Evolutionary conservation across 139 green algal genomes (phyloP), one percentile per base, ranked within the genome.

Genomic region (Helicosporidium sp.): DNA sequence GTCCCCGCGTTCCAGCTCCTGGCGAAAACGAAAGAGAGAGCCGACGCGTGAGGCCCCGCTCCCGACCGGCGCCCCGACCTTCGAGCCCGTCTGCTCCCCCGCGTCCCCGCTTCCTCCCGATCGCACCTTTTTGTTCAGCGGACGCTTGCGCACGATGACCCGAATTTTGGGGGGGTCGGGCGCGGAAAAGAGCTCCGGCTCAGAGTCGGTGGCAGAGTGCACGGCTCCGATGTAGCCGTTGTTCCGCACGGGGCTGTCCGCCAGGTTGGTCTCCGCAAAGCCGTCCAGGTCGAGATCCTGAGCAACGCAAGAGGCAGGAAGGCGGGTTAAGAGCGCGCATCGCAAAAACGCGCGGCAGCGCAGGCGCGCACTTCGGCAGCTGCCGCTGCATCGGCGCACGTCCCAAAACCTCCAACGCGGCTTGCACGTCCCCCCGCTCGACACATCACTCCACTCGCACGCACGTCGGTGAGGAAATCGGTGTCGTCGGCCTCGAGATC

Each of bases 121-220:
- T 47, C 57, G 2, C 49, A 87, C 83, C 78, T 87, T 89, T 20
- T 54, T 66, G 61, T 92, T 96, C 26, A 95, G 69, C 4, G 89
- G 89, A 7, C 89, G 68, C 56, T 95, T 96, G 22, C 89, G 65
- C 10, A 98, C 89, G 5, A 93, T 73, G 0, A 95, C 85, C 2
- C 77, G 55, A 43, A 94, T 94, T 25, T 64, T 61, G n/a, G 64
- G 66, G 27, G 64, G 61, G 27, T 74, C 61, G 0, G 50, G 43
- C 7, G 10, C 18, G 20, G 29, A 33, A 18, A n/a, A 47, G 23
- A 16, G 39, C 39, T 25, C 18, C 39, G 20, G 18, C 39, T 25
- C n/a, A n/a, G n/a, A n/a, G n/a, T n/a, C n/a, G n/a, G n/a, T n/a
- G n/a, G 39, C 39, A 13, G 39, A 10, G 12, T 44, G 10, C 39